Evolutionary conservation across 2,329 filamentous ascomycete genomes (phyloP).

Genomic region (Tolypocladium ophioglossoides): DNA sequence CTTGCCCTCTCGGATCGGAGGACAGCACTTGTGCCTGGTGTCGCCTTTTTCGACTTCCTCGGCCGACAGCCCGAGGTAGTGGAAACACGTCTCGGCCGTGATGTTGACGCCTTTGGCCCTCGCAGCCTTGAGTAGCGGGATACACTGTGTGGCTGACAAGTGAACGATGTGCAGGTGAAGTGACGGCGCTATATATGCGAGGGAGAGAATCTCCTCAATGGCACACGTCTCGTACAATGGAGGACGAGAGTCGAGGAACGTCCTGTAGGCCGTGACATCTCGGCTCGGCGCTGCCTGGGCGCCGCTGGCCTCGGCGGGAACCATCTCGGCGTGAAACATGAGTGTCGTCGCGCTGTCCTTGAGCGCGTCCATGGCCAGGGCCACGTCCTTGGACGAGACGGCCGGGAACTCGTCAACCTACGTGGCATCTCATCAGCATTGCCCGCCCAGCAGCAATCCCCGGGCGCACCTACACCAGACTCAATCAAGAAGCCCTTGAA

Average conservation of each 20-base stretch:
- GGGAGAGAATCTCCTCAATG: conserved; percentile 72
- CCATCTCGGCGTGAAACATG: conserved; percentile 99
- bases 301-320: conserved; percentile 68
- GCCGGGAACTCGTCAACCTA: conserved; percentile 94
- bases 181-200: conserved; percentile 69
- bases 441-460: too few species aligned
- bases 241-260: conserved; percentile 85
- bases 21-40: conserved; percentile 90
- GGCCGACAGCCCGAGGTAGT: conserved; percentile 77
- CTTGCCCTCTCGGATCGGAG: conserved; percentile 69
- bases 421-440: background rate
- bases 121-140: conserved; percentile 68
- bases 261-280: conserved; percentile 68
- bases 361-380: conserved; percentile 68
- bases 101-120: conserved; percentile 67
- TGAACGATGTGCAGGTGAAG: conserved; percentile 91
- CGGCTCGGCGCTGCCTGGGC: conserved; percentile 27
- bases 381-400: conserved; percentile 69
- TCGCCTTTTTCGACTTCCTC: conserved; percentile 78
- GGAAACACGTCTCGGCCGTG: conserved; percentile 91
- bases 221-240: conserved; percentile 86
- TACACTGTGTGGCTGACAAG: conserved; percentile 78
- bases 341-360: conserved; percentile 76
- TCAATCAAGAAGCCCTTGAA: conserved; percentile 99
- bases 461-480: conserved; percentile 59